Conservation (phyloP, 345 rosid genomes). For the Corchorus capsularis region DNA sequence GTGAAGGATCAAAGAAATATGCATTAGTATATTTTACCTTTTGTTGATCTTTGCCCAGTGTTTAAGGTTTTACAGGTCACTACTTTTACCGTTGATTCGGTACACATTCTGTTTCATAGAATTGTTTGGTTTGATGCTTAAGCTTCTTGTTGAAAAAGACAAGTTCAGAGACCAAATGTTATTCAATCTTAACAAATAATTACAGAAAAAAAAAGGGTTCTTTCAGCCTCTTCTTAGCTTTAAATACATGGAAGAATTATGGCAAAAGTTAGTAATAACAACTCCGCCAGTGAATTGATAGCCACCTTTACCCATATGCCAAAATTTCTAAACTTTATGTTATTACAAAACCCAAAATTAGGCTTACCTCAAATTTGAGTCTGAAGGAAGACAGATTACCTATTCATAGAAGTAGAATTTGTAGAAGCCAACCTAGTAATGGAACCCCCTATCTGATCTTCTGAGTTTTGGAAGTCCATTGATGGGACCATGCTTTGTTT, state of each 20-base stretch:
- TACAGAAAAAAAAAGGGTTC: background rate
- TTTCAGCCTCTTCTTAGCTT: background rate
- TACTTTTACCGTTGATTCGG: constrained; percentile 22
- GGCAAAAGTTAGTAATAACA: background rate
- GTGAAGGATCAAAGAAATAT: no score
- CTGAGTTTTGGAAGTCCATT: background rate
- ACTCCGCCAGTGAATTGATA: background rate
- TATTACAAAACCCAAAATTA: background rate
- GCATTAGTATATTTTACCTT: background rate
- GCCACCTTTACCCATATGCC: background rate
- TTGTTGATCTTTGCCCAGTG: constrained; percentile 8
- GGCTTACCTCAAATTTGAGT: background rate
- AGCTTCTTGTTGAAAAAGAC: constrained; percentile 36
- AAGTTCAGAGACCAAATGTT: background rate
- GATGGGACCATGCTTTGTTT: constrained; percentile 1
- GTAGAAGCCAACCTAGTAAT: constrained; percentile 1
- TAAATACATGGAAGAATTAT: background rate
- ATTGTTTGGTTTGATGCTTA: constrained; percentile 25
- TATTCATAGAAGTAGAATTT: background rate
- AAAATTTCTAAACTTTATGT: background rate
- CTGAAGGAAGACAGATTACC: background rate
- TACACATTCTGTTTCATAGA: constrained; percentile 29
- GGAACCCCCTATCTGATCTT: background rate
- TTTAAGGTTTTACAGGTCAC: background rate
- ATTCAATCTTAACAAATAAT: no score